Percentiles rank a stretch among this genome's conserved stretches.
Evolutionary conservation across 306 rosid species (phyloP).

Genomic region (Prunus fruticosa): DNA sequence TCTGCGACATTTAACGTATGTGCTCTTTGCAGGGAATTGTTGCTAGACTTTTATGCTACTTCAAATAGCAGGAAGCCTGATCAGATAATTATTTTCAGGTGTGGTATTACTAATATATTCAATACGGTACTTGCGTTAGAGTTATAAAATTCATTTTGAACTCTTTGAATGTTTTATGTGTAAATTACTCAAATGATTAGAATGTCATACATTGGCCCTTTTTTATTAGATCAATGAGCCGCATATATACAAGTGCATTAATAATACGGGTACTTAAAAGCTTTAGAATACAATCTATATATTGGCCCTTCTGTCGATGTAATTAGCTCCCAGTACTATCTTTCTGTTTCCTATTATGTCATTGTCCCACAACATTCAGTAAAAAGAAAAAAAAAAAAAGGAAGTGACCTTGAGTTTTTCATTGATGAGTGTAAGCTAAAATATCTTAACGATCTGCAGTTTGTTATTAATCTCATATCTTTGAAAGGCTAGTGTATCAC

Average conservation of each 20-base stretch:
- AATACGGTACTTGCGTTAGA: background rate
- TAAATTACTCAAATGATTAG: background rate
- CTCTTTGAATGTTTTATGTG: background rate
- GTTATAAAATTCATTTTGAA: background rate
- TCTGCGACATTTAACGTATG: background rate
- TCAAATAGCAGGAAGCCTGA: constrained; percentile 68
- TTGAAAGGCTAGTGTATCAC: no score
- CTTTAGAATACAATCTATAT: background rate
- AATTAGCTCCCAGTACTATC: background rate
- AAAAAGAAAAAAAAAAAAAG: no score
- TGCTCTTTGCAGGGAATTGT: constrained; percentile 58
- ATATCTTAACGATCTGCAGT: no score
- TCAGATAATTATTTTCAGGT: constrained; percentile 90
- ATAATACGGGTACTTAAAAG: background rate
- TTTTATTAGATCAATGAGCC: background rate
- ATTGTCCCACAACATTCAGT: no score
- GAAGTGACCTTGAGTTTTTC: no score
- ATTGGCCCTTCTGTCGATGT: background rate
- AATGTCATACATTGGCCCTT: background rate
- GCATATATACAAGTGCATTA: background rate
- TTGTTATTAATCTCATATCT: no score
- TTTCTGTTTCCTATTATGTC: no score
- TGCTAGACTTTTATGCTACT: constrained; percentile 62
- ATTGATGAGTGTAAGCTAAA: no score
- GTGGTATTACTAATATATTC: no score